A percentile compares a stretch with the other conserved stretches of the same genome.
These are phyloP conservation scores for Fusarium subtropicale DNA, from an alignment of 2,329 filamentous ascomycete species.

Conservation along the genomic window DNA sequence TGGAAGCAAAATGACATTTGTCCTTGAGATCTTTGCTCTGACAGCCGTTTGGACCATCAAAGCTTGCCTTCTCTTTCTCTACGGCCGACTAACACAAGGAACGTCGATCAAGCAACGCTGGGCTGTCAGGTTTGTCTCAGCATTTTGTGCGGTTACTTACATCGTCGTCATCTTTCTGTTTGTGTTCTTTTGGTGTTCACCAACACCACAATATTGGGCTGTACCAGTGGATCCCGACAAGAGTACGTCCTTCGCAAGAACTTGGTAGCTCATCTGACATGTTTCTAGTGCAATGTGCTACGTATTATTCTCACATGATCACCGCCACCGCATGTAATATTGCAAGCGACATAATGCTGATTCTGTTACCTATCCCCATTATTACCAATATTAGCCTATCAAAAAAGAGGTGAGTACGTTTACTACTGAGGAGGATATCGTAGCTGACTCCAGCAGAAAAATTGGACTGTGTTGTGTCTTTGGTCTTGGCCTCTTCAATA, in stretches of 20 bases:
- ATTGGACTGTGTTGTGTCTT: constrained; percentile 66
- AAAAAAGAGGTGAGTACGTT: constrained; percentile 36
- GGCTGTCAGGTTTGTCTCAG: constrained; percentile 56
- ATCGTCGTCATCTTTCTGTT: constrained; percentile 63
- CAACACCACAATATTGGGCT: constrained; percentile 64
- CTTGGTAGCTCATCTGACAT: constrained; percentile 6
- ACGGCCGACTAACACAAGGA: constrained; percentile 61
- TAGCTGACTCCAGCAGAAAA: constrained; percentile 55
- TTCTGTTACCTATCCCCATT: constrained; percentile 60
- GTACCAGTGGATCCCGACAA: constrained; percentile 54
- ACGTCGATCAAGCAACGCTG: constrained; percentile 49
- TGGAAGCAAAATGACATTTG: constrained; percentile 67
- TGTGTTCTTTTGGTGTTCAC: constrained; percentile 65
- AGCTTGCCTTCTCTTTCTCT: constrained; percentile 63
- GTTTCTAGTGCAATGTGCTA: constrained; percentile 55
- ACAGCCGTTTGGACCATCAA: constrained; percentile 65
- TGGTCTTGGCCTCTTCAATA: constrained; percentile 65
- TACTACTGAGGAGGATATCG: rapidly evolving
- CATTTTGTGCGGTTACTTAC: constrained; percentile 59
- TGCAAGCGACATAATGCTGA: constrained; percentile 58
- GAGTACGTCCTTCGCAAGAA: background rate
- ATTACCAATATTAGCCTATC: constrained; percentile 56
- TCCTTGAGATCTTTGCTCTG: constrained; percentile 65
- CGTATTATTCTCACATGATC: constrained; percentile 61
- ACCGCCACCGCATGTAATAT: constrained; percentile 61